Conservation (phyloP, 345 rosid species). For the Zanthoxylum bungeanum region DNA sequence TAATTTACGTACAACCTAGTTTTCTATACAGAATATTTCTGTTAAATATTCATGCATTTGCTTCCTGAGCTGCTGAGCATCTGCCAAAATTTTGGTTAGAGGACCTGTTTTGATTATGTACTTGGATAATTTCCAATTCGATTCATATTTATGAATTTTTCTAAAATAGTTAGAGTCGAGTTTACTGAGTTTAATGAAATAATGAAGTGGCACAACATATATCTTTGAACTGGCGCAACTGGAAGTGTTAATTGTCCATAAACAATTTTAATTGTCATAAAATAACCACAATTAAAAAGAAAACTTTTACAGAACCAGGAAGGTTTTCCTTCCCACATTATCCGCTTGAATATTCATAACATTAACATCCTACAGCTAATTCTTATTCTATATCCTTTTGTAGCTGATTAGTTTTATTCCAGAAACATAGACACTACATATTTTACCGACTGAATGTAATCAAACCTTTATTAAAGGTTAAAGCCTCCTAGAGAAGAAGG, state of each 20-base stretch:
- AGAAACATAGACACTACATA: conserved; percentile 10
- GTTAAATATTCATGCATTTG: neutral
- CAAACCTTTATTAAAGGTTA: neutral
- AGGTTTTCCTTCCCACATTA: neutral
- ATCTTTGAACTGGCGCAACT: neutral
- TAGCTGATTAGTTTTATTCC: neutral
- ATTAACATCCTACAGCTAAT: neutral
- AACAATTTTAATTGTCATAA: neutral
- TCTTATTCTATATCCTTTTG: neutral
- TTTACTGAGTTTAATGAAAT: too few species aligned
- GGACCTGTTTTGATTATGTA: neutral
- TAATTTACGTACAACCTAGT: neutral
- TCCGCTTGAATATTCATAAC: neutral
- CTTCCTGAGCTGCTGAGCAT: neutral
- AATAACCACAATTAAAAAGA: neutral
- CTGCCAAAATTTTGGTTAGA: neutral
- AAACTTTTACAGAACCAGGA: neutral
- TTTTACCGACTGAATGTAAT: conserved; percentile 1
- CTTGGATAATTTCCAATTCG: neutral
- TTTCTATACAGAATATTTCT: neutral
- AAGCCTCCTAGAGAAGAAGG: conserved; percentile 8
- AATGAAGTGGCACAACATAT: too few species aligned
- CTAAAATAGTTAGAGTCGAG: too few species aligned
- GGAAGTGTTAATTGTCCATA: neutral
- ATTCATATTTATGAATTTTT: too few species aligned